Evolutionary conservation across 805 yeast species (phyloP).

Genomic region (Alloascoidea hylecoeti): DNA sequence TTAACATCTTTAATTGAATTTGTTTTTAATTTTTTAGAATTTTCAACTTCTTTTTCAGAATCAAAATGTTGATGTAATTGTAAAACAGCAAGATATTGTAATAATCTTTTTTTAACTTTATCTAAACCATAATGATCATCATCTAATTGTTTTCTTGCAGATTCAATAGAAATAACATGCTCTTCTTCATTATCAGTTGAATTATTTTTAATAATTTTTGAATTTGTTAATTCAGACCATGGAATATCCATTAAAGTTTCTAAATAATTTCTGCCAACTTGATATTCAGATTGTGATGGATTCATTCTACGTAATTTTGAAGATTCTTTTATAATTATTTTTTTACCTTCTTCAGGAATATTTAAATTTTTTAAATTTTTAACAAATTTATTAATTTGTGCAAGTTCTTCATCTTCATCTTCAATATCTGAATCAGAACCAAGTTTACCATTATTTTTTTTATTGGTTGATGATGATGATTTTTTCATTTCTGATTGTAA

Average conservation of each 20-base stretch:
- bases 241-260: constrained; percentile 24
- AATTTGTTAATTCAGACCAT: constrained; percentile 13
- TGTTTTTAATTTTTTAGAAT: too few species aligned
- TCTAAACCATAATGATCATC: constrained; percentile 70
- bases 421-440: constrained; percentile 7
- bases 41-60: constrained; percentile 3
- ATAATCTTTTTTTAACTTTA: constrained; percentile 56
- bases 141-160: constrained; percentile 45
- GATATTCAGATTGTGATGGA: constrained; percentile 25
- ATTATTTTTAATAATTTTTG: constrained; percentile 9
- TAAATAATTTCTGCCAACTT: constrained; percentile 24
- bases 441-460: neutral
- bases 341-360: constrained; percentile 19
- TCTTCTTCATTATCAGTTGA: constrained; percentile 11
- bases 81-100: constrained; percentile 71
- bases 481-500: neutral
- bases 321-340: constrained; percentile 20
- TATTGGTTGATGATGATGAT: neutral
- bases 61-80: constrained; percentile 29
- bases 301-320: constrained; percentile 22
- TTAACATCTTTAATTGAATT: too few species aligned
- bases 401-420: constrained; percentile 19
- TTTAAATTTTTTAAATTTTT: constrained; percentile 12
- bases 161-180: constrained; percentile 23
- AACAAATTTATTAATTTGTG: constrained; percentile 11